phyloP scores from a whole-genome alignment of 805 yeast species.

The Sporopachydermia lactativora region DNA sequence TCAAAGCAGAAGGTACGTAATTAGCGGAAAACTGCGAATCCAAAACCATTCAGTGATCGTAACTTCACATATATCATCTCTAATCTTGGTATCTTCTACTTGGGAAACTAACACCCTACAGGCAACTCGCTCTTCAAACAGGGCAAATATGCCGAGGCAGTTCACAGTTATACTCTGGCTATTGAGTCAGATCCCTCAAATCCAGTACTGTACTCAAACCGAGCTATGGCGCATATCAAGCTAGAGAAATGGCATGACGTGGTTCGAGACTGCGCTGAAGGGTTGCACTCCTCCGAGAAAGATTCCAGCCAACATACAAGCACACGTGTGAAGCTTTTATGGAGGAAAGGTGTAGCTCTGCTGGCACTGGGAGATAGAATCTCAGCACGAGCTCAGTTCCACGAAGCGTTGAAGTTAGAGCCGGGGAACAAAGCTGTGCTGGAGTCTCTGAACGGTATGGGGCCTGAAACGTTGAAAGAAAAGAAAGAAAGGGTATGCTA shows the following conservation, averaged over 20 bases:
- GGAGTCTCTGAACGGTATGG: not conserved
- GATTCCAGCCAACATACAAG: slow-evolving; percentile 12
- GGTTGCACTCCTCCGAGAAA: slow-evolving; percentile 39
- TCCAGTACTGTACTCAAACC: slow-evolving; percentile 49
- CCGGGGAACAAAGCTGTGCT: not conserved
- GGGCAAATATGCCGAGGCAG: slow-evolving; percentile 25
- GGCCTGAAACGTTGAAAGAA: not conserved
- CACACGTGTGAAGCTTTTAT: not conserved
- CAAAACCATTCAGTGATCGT: too few relatives aligned
- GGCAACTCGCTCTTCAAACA: not conserved
- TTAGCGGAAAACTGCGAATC: too few relatives aligned
- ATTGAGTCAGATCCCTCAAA: slow-evolving; percentile 31
- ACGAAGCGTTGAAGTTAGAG: not conserved
- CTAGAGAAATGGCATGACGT: slow-evolving; percentile 35
- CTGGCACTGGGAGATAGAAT: not conserved
- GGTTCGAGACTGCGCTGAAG: slow-evolving; percentile 28
- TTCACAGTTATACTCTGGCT: slow-evolving; percentile 40
- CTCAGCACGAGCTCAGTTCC: not conserved
- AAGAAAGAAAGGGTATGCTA: slow-evolving; percentile 5
- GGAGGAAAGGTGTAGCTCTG: not conserved
- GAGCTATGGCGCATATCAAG: slow-evolving; percentile 52
- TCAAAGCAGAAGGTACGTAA: too few relatives aligned
- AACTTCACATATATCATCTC: too few relatives aligned
- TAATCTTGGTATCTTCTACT: too few relatives aligned
- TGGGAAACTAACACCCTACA: too few relatives aligned